Conservation (phyloP, 441 rosid species). For the Jatropha multifida region DNA sequence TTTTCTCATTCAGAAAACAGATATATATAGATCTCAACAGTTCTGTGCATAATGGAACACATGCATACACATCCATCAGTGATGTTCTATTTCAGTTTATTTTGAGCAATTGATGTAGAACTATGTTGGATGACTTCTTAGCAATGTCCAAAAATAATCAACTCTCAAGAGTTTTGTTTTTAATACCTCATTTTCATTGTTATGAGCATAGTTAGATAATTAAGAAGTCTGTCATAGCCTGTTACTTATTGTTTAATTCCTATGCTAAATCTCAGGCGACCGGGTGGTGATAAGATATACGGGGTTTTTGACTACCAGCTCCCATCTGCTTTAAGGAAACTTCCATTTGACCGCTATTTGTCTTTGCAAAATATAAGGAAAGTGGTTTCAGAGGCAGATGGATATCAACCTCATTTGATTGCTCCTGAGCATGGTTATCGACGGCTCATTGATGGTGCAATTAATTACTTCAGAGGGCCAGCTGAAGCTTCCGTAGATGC, state of each 20-base stretch:
- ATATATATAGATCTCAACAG: background rate
- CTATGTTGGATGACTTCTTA: background rate
- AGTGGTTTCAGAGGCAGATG: conserved; percentile 65
- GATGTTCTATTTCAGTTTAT: background rate
- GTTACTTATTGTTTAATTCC: conserved; percentile 4
- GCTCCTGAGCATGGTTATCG: conserved; percentile 74
- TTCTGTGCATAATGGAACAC: conserved; percentile 1
- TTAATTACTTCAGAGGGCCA: conserved; percentile 57
- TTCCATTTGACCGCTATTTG: conserved; percentile 58
- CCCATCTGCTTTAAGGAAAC: conserved; percentile 61
- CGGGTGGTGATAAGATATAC: conserved; percentile 71
- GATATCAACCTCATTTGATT: conserved; percentile 66
- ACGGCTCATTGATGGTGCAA: conserved; percentile 55
- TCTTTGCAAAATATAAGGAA: conserved; percentile 57
- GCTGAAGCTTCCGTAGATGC: conserved; percentile 74
- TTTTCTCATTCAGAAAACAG: background rate
- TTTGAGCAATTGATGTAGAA: background rate
- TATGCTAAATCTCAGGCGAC: conserved; percentile 46
- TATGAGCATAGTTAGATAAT: background rate
- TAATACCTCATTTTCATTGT: background rate
- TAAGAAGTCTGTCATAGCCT: background rate
- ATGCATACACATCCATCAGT: conserved; percentile 1
- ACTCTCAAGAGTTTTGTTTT: conserved; percentile 1
- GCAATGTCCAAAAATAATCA: background rate
- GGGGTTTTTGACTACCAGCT: conserved; percentile 65